These are phyloP conservation scores for Yamagishiella unicocca DNA, from an alignment of 139 green algal genomes.

Conservation along the genomic window DNA sequence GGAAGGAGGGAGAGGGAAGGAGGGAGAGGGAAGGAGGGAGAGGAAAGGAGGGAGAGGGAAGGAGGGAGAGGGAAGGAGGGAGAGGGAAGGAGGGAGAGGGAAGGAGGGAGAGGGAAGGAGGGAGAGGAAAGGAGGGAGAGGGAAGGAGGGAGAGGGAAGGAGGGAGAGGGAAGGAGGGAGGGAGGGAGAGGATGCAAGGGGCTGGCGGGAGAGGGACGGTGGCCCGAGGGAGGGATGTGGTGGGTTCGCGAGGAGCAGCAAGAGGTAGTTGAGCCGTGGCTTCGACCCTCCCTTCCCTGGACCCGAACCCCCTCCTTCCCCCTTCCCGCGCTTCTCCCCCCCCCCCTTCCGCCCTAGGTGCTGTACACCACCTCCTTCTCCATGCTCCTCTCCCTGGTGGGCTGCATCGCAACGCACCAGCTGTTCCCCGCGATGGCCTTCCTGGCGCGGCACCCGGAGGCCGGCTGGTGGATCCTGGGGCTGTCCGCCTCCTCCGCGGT, in stretches of 20 bases:
- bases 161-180: not conserved
- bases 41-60: not conserved
- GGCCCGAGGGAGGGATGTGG: no score
- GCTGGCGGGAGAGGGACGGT: not conserved
- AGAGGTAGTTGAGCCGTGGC: no score
- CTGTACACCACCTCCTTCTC: constrained; percentile 60
- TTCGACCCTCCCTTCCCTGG: no score
- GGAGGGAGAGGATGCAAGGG: not conserved
- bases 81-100: not conserved
- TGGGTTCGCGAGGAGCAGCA: no score
- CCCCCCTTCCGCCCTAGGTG: constrained; percentile 49
- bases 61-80: not conserved
- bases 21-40: not conserved
- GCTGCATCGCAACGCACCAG: constrained; percentile 45
- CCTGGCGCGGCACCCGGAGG: constrained; percentile 71
- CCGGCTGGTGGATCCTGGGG: constrained; percentile 70
- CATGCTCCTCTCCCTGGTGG: constrained; percentile 48
- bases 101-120: not conserved
- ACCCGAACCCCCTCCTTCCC: no score
- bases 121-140: not conserved
- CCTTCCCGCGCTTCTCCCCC: not conserved
- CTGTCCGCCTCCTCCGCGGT: constrained; percentile 73
- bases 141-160: not conserved
- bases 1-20: not conserved
- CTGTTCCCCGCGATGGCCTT: constrained; percentile 31